These are phyloP conservation scores for Pogostemon cablin DNA, from an alignment of 257 asterid genomes.

Conservation along the genomic window DNA sequence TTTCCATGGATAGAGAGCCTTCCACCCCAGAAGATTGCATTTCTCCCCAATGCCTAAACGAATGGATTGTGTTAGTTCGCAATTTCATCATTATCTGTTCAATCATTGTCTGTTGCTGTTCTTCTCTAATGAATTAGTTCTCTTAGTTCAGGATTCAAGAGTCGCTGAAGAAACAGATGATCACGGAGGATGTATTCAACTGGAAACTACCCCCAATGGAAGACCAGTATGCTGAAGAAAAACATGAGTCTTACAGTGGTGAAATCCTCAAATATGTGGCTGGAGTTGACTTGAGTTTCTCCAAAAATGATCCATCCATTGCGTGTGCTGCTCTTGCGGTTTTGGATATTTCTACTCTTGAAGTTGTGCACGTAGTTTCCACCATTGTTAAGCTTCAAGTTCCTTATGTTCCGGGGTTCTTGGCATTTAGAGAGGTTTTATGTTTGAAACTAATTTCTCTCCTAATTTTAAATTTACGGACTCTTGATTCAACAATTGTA, in stretches of 20 bases:
- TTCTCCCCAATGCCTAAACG: slow-evolving; percentile 27
- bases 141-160: slow-evolving; percentile 56
- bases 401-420: slow-evolving; percentile 85
- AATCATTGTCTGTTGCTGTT: not conserved
- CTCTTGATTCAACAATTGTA: not conserved
- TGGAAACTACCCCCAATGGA: slow-evolving; percentile 53
- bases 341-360: slow-evolving; percentile 56
- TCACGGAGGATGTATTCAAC: slow-evolving; percentile 52
- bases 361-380: slow-evolving; percentile 69
- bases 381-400: slow-evolving; percentile 55
- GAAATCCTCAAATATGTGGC: slow-evolving; percentile 60
- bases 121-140: not conserved
- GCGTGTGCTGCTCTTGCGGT: slow-evolving; percentile 88
- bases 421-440: slow-evolving; percentile 90
- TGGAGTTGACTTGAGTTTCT: slow-evolving; percentile 91
- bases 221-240: slow-evolving; percentile 24
- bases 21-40: slow-evolving; percentile 26
- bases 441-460: not conserved
- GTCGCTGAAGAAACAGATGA: slow-evolving; percentile 57
- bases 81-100: not conserved
- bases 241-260: slow-evolving; percentile 24
- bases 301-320: slow-evolving; percentile 65
- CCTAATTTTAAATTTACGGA: slow-evolving; percentile 6
- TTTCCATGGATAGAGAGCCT: slow-evolving; percentile 31
- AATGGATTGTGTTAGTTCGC: slow-evolving; percentile 46